Base-by-base conservation (phyloP, 1,139 yeast genomes). In the Ogataea hybrid region DNA sequence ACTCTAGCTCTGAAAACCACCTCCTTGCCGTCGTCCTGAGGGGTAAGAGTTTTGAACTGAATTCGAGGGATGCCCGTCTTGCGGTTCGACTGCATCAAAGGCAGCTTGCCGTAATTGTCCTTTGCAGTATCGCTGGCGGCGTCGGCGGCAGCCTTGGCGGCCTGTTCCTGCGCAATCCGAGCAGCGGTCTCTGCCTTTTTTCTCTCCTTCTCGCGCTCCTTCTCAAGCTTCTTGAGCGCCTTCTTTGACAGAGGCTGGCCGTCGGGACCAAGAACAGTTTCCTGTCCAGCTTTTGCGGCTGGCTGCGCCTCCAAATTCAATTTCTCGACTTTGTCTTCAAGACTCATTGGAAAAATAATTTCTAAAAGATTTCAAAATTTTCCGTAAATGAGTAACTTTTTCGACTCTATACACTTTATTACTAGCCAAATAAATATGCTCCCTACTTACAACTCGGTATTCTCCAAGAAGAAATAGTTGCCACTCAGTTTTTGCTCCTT, bases 231-330 rank as follows among this genome's bases (percentile, higher is more conserved):
- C 75, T 92, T 92, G 58, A 92, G 73, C 2, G 96, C 98, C 65
- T 89, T 92, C 69, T 92, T 92, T 49, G 97, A 87, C 57, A 92
- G 72, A 39, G 98, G 98, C 68, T 81, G 85, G 32, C 98, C 98
- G 65, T 92, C 97, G 21, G 62, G 59, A 20, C 65, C 66, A n/a
- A 62, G 46, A 16, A 59, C 48, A 12, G 50, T 56, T 37, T 56
- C 61, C n/a, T 35, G 28, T 10, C 46, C 44, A 8, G 47, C 37
- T 18, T 41, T 42, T 27, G 39, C 25, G 14, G 28, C 32, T 20
- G 41, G 40, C 16, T 44, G 34, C 16, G 42, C 43, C 6, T 42
- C 52, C 32, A 37, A 20, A 8, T 52, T 44, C 22, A 59, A 44
- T 11, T 54, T 44, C 42, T 58, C 58, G 18, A 57, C 53, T 34